Evolutionary conservation across 805 yeast species (phyloP), one percentile per base, ranked within the genome.

Genomic region (Diddensiella santjacobensis): DNA sequence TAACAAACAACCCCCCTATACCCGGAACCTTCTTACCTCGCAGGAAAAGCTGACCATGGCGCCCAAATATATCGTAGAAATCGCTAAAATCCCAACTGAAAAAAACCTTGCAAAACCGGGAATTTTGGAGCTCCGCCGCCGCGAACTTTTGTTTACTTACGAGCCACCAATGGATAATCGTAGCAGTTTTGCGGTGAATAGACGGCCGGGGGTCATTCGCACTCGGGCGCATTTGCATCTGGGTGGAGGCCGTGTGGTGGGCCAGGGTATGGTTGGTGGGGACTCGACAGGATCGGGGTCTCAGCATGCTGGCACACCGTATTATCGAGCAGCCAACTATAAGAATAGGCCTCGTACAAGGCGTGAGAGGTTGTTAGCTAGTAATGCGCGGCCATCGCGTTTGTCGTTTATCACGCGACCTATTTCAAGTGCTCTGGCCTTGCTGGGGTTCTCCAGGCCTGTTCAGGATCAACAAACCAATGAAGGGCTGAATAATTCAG

Each of bases 1-100:
- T n/a, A n/a, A n/a, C 46, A 19, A n/a, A n/a, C n/a, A n/a, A n/a
- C n/a, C n/a, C n/a, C n/a, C n/a, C n/a, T n/a, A n/a, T n/a, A n/a
- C n/a, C n/a, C n/a, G n/a, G n/a, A n/a, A n/a, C n/a, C n/a, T n/a
- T n/a, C n/a, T n/a, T n/a, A 65, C 70, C 51, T 71, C 75, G 51
- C 75, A 71, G 20, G 71, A 67, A 60, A 71, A 71, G 59, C 73
- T 71, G 41, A 71, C 75, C 75, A 71, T 71, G 22, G 8, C n/a
- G n/a, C n/a, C n/a, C n/a, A n/a, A n/a, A n/a, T n/a, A n/a, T n/a
- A n/a, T n/a, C n/a, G n/a, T n/a, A n/a, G n/a, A n/a, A n/a, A n/a
- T n/a, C n/a, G n/a, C n/a, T n/a, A n/a, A n/a, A n/a, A n/a, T n/a
- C n/a, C n/a, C 20, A 22, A 10, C 33, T 29, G 22, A 41, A 22